Evolutionary conservation across 805 yeast species (phyloP).

Genomic region (baker's yeast (Saccharomyces cerevisiae)): DNA sequence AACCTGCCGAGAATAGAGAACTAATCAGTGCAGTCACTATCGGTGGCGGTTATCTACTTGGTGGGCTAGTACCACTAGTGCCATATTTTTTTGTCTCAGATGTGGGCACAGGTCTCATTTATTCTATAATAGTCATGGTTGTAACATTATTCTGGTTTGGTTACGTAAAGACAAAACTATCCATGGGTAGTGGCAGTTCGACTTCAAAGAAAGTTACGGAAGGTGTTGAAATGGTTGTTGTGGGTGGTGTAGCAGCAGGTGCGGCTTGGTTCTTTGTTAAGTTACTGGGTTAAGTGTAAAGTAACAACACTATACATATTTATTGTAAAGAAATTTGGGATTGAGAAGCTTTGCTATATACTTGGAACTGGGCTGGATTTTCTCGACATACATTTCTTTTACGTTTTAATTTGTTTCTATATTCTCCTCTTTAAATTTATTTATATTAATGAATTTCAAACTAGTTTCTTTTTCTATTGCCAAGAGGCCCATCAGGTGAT

Average conservation of each 20-base stretch:
- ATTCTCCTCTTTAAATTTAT: background rate
- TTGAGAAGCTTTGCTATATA: background rate
- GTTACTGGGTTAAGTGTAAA: constrained; percentile 40
- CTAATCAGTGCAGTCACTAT: constrained; percentile 81
- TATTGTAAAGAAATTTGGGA: background rate
- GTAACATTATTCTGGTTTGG: constrained; percentile 85
- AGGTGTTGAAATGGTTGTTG: constrained; percentile 86
- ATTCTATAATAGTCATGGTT: constrained; percentile 73
- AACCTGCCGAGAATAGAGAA: constrained; percentile 90
- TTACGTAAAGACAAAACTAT: constrained; percentile 69
- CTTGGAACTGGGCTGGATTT: background rate
- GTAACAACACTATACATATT: background rate
- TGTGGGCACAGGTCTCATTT: constrained; percentile 68
- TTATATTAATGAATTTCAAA: background rate
- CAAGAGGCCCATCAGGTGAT: background rate
- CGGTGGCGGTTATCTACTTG: constrained; percentile 80
- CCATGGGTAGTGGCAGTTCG: constrained; percentile 76
- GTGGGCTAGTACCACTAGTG: constrained; percentile 84
- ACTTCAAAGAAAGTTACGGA: constrained; percentile 52
- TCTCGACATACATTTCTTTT: background rate
- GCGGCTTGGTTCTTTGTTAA: constrained; percentile 92
- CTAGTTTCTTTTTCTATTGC: background rate
- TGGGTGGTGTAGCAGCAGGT: constrained; percentile 96
- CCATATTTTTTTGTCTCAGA: constrained; percentile 80
- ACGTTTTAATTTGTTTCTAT: background rate